Conservation (phyloP, 1,139 yeast species). For the Candida smagusa region DNA sequence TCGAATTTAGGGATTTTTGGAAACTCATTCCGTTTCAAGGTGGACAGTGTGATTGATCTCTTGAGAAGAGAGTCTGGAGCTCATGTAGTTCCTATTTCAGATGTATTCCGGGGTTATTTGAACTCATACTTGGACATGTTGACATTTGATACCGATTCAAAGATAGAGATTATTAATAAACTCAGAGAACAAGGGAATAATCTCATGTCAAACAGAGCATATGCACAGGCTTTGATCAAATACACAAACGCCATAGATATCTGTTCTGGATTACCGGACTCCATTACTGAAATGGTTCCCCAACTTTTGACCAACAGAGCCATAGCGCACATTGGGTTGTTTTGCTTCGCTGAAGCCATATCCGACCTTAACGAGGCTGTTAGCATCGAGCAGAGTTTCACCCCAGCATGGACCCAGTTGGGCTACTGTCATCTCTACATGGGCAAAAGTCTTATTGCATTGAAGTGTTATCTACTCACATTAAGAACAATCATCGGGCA, state of each 20-base stretch:
- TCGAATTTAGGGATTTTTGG: conserved; percentile 2
- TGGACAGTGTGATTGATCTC: conserved; percentile 6
- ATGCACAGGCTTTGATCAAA: conserved; percentile 40
- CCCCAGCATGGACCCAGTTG: conserved; percentile 47
- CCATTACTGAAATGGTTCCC: conserved; percentile 18
- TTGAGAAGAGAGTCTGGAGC: not conserved
- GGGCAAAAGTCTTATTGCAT: conserved; percentile 35
- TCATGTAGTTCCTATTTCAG: too few species aligned
- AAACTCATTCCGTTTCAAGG: conserved; percentile 6
- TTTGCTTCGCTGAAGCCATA: conserved; percentile 43
- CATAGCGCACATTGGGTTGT: conserved; percentile 42
- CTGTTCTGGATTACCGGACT: conserved; percentile 11
- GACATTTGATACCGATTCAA: conserved; percentile 1
- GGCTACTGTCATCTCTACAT: conserved; percentile 45
- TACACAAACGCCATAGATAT: conserved; percentile 38
- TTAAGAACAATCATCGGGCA: conserved; percentile 32
- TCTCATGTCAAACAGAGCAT: conserved; percentile 35
- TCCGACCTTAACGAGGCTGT: conserved; percentile 36
- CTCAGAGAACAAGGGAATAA: conserved; percentile 44
- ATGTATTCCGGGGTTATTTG: conserved; percentile 3
- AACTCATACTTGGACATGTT: conserved; percentile 3
- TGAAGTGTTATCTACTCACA: conserved; percentile 34
- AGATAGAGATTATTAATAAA: conserved; percentile 12
- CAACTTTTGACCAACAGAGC: conserved; percentile 42
- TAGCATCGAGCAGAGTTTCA: conserved; percentile 28